These are phyloP conservation scores for Papiliotrema fonsecae DNA, from an alignment of 1,284 basidiomycete genomes.

Conservation along the genomic window DNA sequence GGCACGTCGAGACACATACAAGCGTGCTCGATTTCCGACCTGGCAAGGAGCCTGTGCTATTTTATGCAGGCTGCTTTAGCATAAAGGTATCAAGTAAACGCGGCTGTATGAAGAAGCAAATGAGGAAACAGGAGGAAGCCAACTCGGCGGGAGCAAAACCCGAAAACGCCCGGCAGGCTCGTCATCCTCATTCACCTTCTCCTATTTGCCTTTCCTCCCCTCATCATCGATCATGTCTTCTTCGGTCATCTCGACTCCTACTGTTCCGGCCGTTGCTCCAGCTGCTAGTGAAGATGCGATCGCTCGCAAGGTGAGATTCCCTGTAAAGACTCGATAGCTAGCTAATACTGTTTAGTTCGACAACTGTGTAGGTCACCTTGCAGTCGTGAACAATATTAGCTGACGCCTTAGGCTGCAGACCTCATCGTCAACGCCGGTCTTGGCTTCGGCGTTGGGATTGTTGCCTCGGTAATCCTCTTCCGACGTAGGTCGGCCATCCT, in stretches of 20 bases:
- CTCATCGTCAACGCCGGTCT: constrained; percentile 67
- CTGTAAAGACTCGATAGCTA: neutral
- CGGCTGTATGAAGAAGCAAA: neutral
- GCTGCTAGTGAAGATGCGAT: constrained; percentile 79
- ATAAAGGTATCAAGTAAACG: neutral
- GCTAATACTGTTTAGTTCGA: constrained; percentile 63
- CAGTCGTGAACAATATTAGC: constrained; percentile 1
- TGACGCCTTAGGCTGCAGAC: constrained; percentile 47
- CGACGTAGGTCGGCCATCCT: constrained; percentile 80
- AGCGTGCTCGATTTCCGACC: too few species aligned
- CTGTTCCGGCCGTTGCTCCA: constrained; percentile 51
- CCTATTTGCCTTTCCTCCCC: neutral
- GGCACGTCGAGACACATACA: too few species aligned
- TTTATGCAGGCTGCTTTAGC: too few species aligned
- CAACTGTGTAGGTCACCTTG: constrained; percentile 68
- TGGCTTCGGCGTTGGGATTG: constrained; percentile 89
- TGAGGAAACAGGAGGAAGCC: neutral
- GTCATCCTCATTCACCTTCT: neutral
- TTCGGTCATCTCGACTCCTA: constrained; percentile 15
- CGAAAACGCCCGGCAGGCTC: neutral
- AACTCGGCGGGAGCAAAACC: neutral
- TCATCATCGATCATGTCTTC: constrained; percentile 18
- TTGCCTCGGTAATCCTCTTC: constrained; percentile 92
- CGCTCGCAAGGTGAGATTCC: constrained; percentile 74
- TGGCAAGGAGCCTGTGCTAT: too few species aligned